Evolutionary conservation across 2,329 filamentous ascomycete species (phyloP), one percentile per base, ranked within the genome.

Genomic region (Corinectria fuckeliana): DNA sequence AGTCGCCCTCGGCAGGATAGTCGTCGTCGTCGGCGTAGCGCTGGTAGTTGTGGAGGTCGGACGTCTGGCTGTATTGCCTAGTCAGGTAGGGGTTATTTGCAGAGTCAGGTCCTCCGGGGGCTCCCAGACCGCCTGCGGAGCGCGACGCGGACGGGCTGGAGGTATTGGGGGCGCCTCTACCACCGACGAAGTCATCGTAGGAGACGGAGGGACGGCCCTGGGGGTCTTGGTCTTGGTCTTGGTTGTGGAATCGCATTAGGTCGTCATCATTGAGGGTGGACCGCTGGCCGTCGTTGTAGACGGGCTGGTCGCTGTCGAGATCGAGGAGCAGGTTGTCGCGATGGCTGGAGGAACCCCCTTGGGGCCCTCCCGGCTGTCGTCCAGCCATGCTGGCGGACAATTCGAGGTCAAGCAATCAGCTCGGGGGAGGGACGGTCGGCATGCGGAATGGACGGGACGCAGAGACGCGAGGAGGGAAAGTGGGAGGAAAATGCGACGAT

Each of bases 101-200:
- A 14, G 58, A 60, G 38, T 48, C 60, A 3, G 59, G 57, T 54
- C 25, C 32, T 51, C 57, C 60, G 38, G 62, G 62, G 36, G 66
- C 60, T 28, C 56, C 61, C 69, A 74, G 60, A 62, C 72, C 50
- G 69, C 72, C 58, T 67, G 71, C 58, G 39, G 80, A 77, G 65
- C 78, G 79, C 53, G 76, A 76, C 45, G 81, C 75, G 20, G 81
- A 74, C 32, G 69, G 58, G 49, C 83, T 32, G 7, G 53, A 50
- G 55, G 50, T 14, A 23, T 34, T 77, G 60, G 42, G 81, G 52
- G 81, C 77, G 60, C 82, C 78, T 61, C 81, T 81, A 64, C 81
- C 80, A 49, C 94, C 94, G 63, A 98, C 89, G 75, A 97, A 98
- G 71, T 95, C 91, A 82, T 97, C 94, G 78, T 97, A 97, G 58